Base-by-base conservation (phyloP, 208 protist genomes). In the Strigomonas oncopelti region DNA sequence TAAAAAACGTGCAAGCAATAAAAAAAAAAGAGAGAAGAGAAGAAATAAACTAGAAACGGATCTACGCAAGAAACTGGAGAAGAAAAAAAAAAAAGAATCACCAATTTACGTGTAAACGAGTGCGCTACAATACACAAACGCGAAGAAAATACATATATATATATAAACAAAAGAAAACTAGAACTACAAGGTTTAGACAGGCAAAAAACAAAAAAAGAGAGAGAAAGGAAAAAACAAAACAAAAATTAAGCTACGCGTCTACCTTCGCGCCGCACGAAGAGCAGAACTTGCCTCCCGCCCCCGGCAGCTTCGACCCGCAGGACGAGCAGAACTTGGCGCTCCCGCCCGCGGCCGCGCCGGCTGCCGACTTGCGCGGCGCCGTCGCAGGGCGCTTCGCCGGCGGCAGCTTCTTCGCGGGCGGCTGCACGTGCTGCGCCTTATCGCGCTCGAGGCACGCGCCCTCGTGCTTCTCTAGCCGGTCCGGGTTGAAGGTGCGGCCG, bases 401-500 rank as follows among this genome's bases (percentile, higher is more conserved):
- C 24, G 9, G 0, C 24, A 13, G 20, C n/a, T 2, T 20, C 36
- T 2, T 20, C 51, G 62, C 38, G 38, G 52, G 20, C 42, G 9
- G 32, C 0, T 34, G n/a, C 20, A 34, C 27, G 20, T 66, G 48
- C 27, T 1, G 9, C 42, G 1, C 18, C 42, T 9, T 20, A 14
- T 14, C 1, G 42, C 42, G 42, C 14, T 58, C 7, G 60, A 69
- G 76, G 0, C 27, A 46, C 28, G 18, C 54, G 1, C 65, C 34
- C 25, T 27, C 75, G 60, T 94, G 89, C 20, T 83, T 77, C 14
- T 80, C 72, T 38, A 90, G 72, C 0, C 82, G 80, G 25, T 78
- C 77, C 1, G 73, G 36, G 0, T 82, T 81, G 61, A 92, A 94
- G 14, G 72, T 84, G 57, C 89, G 83, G 53, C 84, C 84, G 62